Conservation (phyloP, 192 early-diverging fungal species). For the Coemansia sp. region DNA sequence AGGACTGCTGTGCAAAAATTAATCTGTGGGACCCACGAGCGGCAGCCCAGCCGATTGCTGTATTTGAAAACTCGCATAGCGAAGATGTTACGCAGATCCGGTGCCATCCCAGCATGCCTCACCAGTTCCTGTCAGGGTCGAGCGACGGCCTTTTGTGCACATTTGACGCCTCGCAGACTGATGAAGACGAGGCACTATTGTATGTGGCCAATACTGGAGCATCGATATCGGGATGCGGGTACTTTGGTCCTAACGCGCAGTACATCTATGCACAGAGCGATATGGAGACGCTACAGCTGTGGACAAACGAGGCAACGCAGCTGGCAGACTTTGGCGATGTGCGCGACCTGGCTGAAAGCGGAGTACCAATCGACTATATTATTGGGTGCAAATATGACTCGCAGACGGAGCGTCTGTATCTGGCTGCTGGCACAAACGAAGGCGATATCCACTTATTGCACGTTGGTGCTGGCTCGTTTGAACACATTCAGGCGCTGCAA, state of each 20-base stretch:
- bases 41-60: conserved; percentile 15
- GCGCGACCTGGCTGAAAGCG: conserved; percentile 55
- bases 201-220: conserved; percentile 81
- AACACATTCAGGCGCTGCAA: conserved; percentile 75
- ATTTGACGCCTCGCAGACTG: conserved; percentile 67
- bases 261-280: conserved; percentile 88
- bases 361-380: conserved; percentile 72
- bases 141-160: conserved; percentile 79
- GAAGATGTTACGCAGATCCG: conserved; percentile 80
- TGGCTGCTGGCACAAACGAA: conserved; percentile 76
- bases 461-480: conserved; percentile 72
- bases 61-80: conserved; percentile 65
- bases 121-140: conserved; percentile 68
- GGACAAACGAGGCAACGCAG: conserved; percentile 56
- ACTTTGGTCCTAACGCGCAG: conserved; percentile 88
- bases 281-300: conserved; percentile 87
- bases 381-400: conserved; percentile 81
- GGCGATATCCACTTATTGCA: conserved; percentile 78
- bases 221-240: conserved; percentile 83
- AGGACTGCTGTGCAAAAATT: conserved; percentile 50
- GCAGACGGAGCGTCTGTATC: conserved; percentile 67
- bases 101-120: conserved; percentile 60
- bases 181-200: conserved; percentile 89
- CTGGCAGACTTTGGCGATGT: conserved; percentile 83
- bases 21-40: conserved; percentile 29